These are phyloP conservation scores for Fusarium duplospermum DNA, from an alignment of 2,329 filamentous ascomycete species.

Conservation along the genomic window DNA sequence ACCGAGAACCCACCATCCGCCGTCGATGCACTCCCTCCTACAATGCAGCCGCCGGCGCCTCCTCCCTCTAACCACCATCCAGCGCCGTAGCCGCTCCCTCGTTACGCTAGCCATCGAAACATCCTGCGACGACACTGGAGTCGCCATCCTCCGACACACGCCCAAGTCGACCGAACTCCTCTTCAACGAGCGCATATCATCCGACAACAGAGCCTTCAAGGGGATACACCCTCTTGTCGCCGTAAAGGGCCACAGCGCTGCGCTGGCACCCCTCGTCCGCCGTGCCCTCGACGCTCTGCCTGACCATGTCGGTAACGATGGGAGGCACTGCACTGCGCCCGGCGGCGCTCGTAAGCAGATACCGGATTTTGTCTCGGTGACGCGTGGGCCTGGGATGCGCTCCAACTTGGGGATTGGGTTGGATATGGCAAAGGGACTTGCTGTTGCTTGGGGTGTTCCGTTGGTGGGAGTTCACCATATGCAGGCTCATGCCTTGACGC, in stretches of 20 bases:
- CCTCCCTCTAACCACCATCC: neutral
- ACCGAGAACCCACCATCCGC: neutral
- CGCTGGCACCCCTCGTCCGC: constrained; percentile 75
- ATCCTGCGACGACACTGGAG: constrained; percentile 93
- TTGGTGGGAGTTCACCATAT: constrained; percentile 93
- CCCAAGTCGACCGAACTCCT: constrained; percentile 66
- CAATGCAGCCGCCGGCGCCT: constrained; percentile 8
- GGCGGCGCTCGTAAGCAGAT: constrained; percentile 50
- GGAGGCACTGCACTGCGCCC: constrained; percentile 19
- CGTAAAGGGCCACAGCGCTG: constrained; percentile 78
- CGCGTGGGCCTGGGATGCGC: constrained; percentile 89
- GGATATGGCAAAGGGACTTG: constrained; percentile 87
- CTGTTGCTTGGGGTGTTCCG: constrained; percentile 84
- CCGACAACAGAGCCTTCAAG: constrained; percentile 77
- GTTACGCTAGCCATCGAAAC: constrained; percentile 81
- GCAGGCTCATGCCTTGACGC: constrained; percentile 94
- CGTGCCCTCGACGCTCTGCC: constrained; percentile 70
- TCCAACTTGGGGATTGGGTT: constrained; percentile 82
- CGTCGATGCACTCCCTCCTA: constrained; percentile 28
- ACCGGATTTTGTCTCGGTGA: constrained; percentile 89
- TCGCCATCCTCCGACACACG: constrained; percentile 79
- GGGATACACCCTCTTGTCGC: constrained; percentile 86
- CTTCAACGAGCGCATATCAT: constrained; percentile 85
- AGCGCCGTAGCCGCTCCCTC: constrained; percentile 48
- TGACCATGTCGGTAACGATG: constrained; percentile 8